These are phyloP conservation scores for Ambrosia hybrid DNA, from an alignment of 140 eudicot species.

Conservation along the genomic window DNA sequence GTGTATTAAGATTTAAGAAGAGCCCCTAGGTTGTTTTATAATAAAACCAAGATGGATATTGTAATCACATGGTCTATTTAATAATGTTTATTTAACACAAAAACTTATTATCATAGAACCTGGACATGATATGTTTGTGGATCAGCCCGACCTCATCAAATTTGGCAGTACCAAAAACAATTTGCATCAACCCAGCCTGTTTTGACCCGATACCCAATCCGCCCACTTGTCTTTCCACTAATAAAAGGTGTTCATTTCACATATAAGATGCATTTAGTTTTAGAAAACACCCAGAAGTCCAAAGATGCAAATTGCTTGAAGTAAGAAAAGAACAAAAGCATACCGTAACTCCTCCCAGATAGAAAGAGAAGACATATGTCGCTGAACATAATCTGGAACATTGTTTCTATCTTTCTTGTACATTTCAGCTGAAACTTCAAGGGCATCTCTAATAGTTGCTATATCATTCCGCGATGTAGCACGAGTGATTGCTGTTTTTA, in stretches of 20 bases:
- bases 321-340: slow-evolving; percentile 33
- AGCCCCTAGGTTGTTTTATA: no score
- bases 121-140: not conserved
- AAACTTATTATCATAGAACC: not conserved
- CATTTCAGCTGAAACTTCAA: slow-evolving; percentile 98
- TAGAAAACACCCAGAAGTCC: no score
- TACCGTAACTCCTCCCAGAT: slow-evolving; percentile 98
- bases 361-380: slow-evolving; percentile 89
- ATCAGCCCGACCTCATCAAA: not conserved
- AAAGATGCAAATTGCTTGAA: slow-evolving; percentile 4
- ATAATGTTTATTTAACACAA: no score
- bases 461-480: slow-evolving; percentile 89
- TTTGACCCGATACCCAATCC: not conserved
- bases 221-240: not conserved
- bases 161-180: not conserved
- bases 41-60: no score
- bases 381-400: slow-evolving; percentile 85
- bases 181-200: not conserved
- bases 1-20: no score
- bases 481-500: slow-evolving; percentile 87
- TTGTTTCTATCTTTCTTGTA: slow-evolving; percentile 78
- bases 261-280: no score
- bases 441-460: slow-evolving; percentile 95
- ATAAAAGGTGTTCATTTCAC: not conserved
- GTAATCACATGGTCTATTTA: no score